A percentile compares a stretch with the other conserved stretches of the same genome.
phyloP scores from a whole-genome alignment of 768 basidiomycete genomes.

The Solioccasus polychromus region DNA sequence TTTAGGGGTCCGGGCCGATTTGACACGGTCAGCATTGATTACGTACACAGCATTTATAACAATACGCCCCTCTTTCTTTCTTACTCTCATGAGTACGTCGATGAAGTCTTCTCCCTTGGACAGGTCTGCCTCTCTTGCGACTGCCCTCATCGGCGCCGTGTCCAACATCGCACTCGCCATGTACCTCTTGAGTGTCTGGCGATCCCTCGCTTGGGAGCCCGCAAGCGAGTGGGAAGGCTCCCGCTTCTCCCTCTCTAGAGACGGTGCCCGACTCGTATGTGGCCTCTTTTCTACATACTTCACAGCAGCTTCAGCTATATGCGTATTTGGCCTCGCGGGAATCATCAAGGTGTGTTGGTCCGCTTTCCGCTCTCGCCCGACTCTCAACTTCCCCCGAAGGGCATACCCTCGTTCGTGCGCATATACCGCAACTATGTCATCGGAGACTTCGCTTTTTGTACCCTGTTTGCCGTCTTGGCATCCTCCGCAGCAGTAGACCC shows the following conservation, averaged over 20 bases:
- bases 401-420: slow-evolving; percentile 61
- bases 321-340: slow-evolving; percentile 64
- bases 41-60: not conserved
- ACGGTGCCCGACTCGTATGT: slow-evolving; percentile 51
- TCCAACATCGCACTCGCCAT: slow-evolving; percentile 40
- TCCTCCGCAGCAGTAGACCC: slow-evolving; percentile 59
- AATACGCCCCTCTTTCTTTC: slow-evolving; percentile 6
- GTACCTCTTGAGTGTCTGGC: slow-evolving; percentile 43
- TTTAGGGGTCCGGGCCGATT: no score
- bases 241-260: slow-evolving; percentile 37
- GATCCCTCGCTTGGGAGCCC: slow-evolving; percentile 43
- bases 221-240: slow-evolving; percentile 51
- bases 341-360: slow-evolving; percentile 54
- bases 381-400: slow-evolving; percentile 37
- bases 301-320: slow-evolving; percentile 59
- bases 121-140: slow-evolving; percentile 37
- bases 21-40: not conserved
- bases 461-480: slow-evolving; percentile 52
- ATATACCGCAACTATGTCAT: slow-evolving; percentile 82
- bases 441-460: slow-evolving; percentile 72
- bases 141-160: slow-evolving; percentile 39
- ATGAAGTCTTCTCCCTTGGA: slow-evolving; percentile 7
- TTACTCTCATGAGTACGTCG: not conserved
- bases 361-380: not conserved
- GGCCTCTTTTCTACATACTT: slow-evolving; percentile 67